These are phyloP conservation scores for Microdochium bolleyi DNA, from an alignment of 2,329 filamentous ascomycete genomes.

Conservation along the genomic window DNA sequence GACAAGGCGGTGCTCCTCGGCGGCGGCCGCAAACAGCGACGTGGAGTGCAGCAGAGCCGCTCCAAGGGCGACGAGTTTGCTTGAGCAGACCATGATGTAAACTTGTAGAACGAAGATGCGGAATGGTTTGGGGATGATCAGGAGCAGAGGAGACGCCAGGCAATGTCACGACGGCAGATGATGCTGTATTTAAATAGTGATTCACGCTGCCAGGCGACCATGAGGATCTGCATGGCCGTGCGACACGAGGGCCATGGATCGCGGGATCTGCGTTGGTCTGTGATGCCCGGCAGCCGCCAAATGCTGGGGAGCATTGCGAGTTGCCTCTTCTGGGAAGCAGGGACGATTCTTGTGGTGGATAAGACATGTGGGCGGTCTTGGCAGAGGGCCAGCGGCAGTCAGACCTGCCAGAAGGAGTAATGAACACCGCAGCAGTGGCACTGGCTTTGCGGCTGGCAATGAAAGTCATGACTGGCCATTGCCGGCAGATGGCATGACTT, in stretches of 20 bases:
- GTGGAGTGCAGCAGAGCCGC: conserved; percentile 8
- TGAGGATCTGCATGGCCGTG: too few relatives aligned
- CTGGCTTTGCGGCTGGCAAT: not conserved
- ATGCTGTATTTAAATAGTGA: too few relatives aligned
- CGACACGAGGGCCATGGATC: not conserved
- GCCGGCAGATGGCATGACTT: not conserved
- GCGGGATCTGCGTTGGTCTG: not conserved
- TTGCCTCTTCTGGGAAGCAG: not conserved
- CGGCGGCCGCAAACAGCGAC: conserved; percentile 5
- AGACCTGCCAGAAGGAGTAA: not conserved
- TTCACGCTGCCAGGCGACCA: too few relatives aligned
- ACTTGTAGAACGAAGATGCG: not conserved
- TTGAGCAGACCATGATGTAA: conserved; percentile 7
- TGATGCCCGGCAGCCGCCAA: not conserved
- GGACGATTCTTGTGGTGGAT: not conserved
- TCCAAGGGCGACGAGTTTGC: conserved; percentile 7
- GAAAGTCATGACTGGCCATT: not conserved
- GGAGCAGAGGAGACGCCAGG: too few relatives aligned
- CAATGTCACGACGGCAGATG: too few relatives aligned
- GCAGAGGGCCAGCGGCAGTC: not conserved
- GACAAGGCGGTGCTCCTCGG: conserved; percentile 18
- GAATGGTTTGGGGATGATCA: not conserved
- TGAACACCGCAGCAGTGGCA: not conserved
- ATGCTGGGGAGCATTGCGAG: not conserved
- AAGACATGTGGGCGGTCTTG: not conserved